Conservation (phyloP, 2,329 filamentous ascomycete genomes). For the Aspergillus unguis region DNA sequence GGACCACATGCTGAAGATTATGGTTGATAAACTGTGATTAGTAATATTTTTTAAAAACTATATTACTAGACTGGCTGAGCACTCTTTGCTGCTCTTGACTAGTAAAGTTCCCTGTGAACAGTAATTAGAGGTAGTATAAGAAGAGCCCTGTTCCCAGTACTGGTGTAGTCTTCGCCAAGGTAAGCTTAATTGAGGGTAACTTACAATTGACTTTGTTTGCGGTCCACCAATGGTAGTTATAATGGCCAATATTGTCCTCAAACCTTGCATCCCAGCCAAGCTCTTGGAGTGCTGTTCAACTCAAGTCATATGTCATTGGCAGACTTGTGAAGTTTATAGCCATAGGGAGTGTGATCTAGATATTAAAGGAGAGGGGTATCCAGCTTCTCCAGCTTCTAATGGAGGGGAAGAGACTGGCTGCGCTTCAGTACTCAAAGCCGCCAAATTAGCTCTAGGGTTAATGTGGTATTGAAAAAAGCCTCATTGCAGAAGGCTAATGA, state of each 20-base stretch:
- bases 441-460: constrained; percentile 27
- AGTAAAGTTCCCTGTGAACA: constrained; percentile 23
- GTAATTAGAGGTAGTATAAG: constrained; percentile 12
- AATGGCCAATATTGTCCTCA: constrained; percentile 28
- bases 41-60: constrained; percentile 27
- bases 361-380: constrained; percentile 24
- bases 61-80: constrained; percentile 22
- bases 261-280: constrained; percentile 25
- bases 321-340: constrained; percentile 22
- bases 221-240: constrained; percentile 26
- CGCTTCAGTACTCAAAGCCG: constrained; percentile 21
- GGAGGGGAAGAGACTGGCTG: constrained; percentile 19
- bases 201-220: constrained; percentile 29
- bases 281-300: constrained; percentile 21
- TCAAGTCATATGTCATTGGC: constrained; percentile 26
- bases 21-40: constrained; percentile 25
- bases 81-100: constrained; percentile 27
- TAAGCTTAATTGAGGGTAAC: constrained; percentile 10
- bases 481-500: constrained; percentile 23
- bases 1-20: constrained; percentile 27
- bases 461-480: constrained; percentile 23
- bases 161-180: neutral
- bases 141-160: neutral
- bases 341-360: constrained; percentile 20
- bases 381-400: constrained; percentile 23